phyloP scores from a whole-genome alignment of 371 early-diverging fungal species.

The Apophysomyces ossiformis region DNA sequence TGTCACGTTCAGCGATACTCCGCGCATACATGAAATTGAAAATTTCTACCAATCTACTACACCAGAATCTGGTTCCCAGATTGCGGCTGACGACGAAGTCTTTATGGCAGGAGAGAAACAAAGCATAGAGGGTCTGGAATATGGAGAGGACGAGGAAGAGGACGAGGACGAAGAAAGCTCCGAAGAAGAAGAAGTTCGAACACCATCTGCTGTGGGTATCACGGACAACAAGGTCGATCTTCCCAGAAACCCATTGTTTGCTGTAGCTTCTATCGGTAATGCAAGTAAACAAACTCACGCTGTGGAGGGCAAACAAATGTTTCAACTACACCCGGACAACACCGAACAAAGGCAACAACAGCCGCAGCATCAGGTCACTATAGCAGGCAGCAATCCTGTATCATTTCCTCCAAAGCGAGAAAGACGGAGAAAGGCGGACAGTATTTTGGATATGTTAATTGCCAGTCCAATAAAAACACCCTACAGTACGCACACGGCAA shows the following conservation, averaged over 20 bases:
- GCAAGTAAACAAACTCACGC: not conserved
- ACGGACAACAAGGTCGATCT: not conserved
- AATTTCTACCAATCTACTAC: constrained; percentile 5
- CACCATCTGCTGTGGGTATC: not conserved
- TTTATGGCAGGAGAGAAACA: constrained; percentile 8
- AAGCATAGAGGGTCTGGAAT: not conserved
- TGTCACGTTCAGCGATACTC: constrained; percentile 26
- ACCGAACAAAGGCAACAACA: constrained; percentile 3
- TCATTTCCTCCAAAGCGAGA: not conserved
- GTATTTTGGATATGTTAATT: not conserved
- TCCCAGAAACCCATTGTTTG: not conserved
- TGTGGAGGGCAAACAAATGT: constrained; percentile 1
- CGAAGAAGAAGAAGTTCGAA: constrained; percentile 11
- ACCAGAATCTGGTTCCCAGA: constrained; percentile 15
- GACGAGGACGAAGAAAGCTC: constrained; percentile 12
- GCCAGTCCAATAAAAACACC: not conserved
- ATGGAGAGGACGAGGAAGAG: constrained; percentile 9
- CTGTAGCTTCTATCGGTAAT: not conserved
- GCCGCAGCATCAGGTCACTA: not conserved
- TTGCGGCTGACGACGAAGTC: constrained; percentile 14
- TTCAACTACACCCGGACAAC: not conserved
- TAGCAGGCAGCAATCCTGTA: not conserved
- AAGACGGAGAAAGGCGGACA: not conserved
- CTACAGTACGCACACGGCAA: not conserved
- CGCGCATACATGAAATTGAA: constrained; percentile 24